A percentile compares a stretch with the other conserved stretches of the same genome.
Conservation (phyloP, 2,329 filamentous ascomycete species). For the Colletotrichum sp. region DNA sequence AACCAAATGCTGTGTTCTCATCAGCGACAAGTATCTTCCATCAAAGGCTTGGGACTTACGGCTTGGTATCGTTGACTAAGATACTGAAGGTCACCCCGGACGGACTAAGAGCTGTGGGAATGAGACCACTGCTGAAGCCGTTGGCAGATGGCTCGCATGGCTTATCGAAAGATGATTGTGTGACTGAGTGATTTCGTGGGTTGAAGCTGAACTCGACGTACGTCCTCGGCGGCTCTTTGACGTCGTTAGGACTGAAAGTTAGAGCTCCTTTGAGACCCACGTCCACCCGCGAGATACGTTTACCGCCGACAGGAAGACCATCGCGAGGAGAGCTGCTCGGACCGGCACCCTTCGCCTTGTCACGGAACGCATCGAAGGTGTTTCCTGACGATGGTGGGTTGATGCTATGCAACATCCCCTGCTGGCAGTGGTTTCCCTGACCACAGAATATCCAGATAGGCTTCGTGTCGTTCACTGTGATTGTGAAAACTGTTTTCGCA, state of each 20-base stretch:
- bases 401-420: slow-evolving; percentile 42
- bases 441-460: slow-evolving; percentile 56
- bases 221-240: slow-evolving; percentile 35
- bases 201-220: slow-evolving; percentile 39
- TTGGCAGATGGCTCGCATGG: slow-evolving; percentile 41
- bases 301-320: slow-evolving; percentile 34
- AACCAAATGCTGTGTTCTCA: slow-evolving; percentile 30
- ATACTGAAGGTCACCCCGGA: slow-evolving; percentile 37
- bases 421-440: slow-evolving; percentile 49
- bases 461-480: slow-evolving; percentile 48
- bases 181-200: slow-evolving; percentile 41
- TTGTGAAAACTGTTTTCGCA: slow-evolving; percentile 43
- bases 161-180: slow-evolving; percentile 42
- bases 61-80: slow-evolving; percentile 32
- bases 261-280: slow-evolving; percentile 35
- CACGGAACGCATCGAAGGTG: slow-evolving; percentile 38
- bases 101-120: slow-evolving; percentile 33
- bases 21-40: neutral
- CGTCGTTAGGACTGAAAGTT: slow-evolving; percentile 37
- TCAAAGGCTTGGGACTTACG: neutral
- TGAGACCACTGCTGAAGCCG: slow-evolving; percentile 44
- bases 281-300: slow-evolving; percentile 35
- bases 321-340: slow-evolving; percentile 33
- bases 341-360: slow-evolving; percentile 28
- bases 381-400: slow-evolving; percentile 39